Base-by-base conservation (phyloP, 441 rosid genomes). In the Raphanus hybrid region DNA sequence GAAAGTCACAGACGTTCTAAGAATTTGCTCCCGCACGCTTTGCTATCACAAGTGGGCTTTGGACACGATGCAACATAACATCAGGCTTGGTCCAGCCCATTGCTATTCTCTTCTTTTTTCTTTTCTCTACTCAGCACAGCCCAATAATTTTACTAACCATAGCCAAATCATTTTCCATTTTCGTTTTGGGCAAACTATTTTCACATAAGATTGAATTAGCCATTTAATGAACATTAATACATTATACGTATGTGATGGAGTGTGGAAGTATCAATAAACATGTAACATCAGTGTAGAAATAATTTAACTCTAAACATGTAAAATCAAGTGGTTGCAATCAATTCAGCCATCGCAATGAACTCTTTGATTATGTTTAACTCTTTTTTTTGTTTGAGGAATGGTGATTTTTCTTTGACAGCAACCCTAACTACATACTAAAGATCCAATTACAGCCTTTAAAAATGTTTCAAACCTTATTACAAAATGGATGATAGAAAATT, bases 181-280 rank as follows among this genome's bases (percentile, higher is more conserved):
- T 52, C 9, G 58, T 52, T 52, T 48, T 52, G 58, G 20, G 58
- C 58, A 52, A 52, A 52, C 20, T 14, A 57, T 57, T 57, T 57
- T 20, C 62, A 20, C 7, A 20, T 9, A 55, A 18, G 61, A 58
- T 1, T 58, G 32, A 58, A 14, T 58, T 58, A 10, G 32, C 62
- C 14, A 23, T 20, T 58, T 57, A 18, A 9, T 57, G 60, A 54
- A 54, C 34, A 14, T 1, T 18, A 18, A 1, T n/a, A n/a, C n/a
- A n/a, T n/a, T n/a, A 18, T 15, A 52, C 9, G 8, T 52, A 52
- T 52, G 5, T 48, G 54, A 48, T 48, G 15, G 54, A 48, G 54
- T 48, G 15, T 48, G 54, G 54, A 48, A 48, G 6, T 12, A 43
- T 43, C 55, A 48, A 48, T 48, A 52, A 52, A 52, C 58, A 14